Percentiles rank a stretch among this genome's conserved stretches.
phyloP scores from a whole-genome alignment of 495 filamentous ascomycete genomes.

The Aspergillus cavernicola region DNA sequence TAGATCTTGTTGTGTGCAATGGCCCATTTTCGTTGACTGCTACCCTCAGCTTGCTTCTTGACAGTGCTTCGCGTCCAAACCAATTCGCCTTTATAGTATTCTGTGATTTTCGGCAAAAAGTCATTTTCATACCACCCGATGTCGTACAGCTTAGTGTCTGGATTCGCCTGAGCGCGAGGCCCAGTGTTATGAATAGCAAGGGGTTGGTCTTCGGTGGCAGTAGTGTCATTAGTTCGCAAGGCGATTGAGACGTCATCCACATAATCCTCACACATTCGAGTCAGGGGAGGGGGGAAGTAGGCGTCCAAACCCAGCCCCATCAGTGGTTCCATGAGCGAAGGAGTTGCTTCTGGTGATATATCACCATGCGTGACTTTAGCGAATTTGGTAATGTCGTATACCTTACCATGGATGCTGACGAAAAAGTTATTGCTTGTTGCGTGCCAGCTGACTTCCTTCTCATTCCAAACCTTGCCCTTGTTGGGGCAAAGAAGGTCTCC shows the following conservation, averaged over 20 bases:
- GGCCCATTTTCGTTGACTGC: conserved; percentile 71
- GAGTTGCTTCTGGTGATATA: conserved; percentile 52
- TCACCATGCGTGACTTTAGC: conserved; percentile 82
- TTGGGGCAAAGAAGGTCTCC: conserved; percentile 84
- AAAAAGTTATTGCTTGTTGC: conserved; percentile 72
- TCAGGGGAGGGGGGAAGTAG: conserved; percentile 82
- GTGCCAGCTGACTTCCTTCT: conserved; percentile 67
- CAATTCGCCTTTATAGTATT: conserved; percentile 83
- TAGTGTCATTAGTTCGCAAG: conserved; percentile 62
- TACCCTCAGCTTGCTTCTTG: conserved; percentile 54
- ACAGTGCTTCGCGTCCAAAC: conserved; percentile 61
- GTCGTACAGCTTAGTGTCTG: conserved; percentile 52
- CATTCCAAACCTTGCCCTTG: conserved; percentile 84
- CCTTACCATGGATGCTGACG: conserved; percentile 82
- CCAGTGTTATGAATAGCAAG: conserved; percentile 68
- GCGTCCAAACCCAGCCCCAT: conserved; percentile 72
- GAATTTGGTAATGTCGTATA: conserved; percentile 91
- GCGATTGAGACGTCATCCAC: conserved; percentile 49
- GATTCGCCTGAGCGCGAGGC: conserved; percentile 43
- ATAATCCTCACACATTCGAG: conserved; percentile 65
- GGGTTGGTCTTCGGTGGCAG: conserved; percentile 29
- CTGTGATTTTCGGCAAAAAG: conserved; percentile 76
- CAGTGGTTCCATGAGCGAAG: conserved; percentile 67
- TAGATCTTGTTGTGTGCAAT: conserved; percentile 72
- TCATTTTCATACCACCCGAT: conserved; percentile 69